These are phyloP conservation scores for Geotrichum cucujoidarum DNA, from an alignment of 1,139 yeast species.

Conservation along the genomic window DNA sequence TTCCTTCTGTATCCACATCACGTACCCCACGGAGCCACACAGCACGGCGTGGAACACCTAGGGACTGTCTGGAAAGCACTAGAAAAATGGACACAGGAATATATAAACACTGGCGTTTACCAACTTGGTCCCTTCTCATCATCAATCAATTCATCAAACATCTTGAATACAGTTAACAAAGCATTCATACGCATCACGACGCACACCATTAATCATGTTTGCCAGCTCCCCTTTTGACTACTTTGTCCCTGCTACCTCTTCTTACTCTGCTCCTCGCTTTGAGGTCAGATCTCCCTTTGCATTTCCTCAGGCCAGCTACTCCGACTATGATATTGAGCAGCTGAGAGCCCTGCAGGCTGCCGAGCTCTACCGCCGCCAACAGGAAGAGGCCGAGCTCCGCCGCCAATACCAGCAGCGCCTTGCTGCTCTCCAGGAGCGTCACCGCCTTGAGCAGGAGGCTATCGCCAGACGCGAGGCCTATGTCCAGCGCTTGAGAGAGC, in stretches of 20 bases:
- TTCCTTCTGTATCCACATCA: no score
- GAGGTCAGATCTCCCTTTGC: background rate
- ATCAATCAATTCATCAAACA: no score
- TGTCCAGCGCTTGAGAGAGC: conserved; percentile 3
- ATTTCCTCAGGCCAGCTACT: background rate
- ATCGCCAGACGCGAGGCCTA: conserved; percentile 8
- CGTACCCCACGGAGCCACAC: no score
- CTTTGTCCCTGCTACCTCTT: background rate
- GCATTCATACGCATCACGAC: no score
- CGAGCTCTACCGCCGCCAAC: conserved; percentile 4
- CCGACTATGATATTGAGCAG: conserved; percentile 1
- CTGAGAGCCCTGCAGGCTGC: conserved; percentile 4
- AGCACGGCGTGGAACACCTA: no score
- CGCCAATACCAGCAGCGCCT: conserved; percentile 9
- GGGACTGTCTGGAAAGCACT: no score
- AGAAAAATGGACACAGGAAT: no score
- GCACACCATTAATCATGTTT: no score
- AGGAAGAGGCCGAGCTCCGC: conserved; percentile 5
- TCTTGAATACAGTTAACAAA: no score
- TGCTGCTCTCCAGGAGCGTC: conserved; percentile 7
- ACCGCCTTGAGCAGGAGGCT: conserved; percentile 1
- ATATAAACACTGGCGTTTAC: no score
- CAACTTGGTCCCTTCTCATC: no score
- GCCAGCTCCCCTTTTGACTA: background rate
- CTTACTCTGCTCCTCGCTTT: background rate